These are phyloP conservation scores for Coemansia sp. DNA, from an alignment of 192 early-diverging fungal species.

Conservation along the genomic window DNA sequence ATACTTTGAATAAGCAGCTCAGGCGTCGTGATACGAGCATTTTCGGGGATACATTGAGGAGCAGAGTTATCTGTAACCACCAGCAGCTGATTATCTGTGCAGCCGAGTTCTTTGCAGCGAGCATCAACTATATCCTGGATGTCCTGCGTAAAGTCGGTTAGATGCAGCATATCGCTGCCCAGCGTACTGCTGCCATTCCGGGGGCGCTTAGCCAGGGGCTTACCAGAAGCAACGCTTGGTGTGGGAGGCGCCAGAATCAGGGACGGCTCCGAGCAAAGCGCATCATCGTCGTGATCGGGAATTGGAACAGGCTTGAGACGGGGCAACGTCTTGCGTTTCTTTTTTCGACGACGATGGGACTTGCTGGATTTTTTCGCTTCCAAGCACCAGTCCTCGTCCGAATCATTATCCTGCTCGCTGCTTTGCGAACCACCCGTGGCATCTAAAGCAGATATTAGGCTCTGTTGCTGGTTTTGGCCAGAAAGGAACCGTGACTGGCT, in stretches of 20 bases:
- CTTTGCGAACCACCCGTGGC: constrained; percentile 6
- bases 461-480: no score
- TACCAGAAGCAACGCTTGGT: background rate
- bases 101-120: constrained; percentile 16
- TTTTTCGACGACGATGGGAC: background rate
- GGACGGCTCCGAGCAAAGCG: constrained; percentile 19
- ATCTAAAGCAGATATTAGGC: no score
- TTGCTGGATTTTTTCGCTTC: background rate
- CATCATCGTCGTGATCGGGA: background rate
- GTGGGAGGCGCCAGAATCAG: constrained; percentile 16
- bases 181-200: constrained; percentile 16
- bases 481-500: no score
- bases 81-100: constrained; percentile 5
- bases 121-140: constrained; percentile 12
- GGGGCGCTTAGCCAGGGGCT: background rate
- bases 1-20: constrained; percentile 48
- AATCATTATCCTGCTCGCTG: constrained; percentile 46
- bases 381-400: constrained; percentile 41
- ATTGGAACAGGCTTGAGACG: constrained; percentile 3
- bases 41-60: background rate
- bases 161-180: constrained; percentile 6
- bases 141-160: constrained; percentile 7
- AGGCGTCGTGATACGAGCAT: constrained; percentile 4
- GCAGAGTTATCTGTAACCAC: constrained; percentile 9
- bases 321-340: constrained; percentile 13